Conservation (phyloP, 2,329 filamentous ascomycete genomes). For the Fusarium pilosicola region DNA sequence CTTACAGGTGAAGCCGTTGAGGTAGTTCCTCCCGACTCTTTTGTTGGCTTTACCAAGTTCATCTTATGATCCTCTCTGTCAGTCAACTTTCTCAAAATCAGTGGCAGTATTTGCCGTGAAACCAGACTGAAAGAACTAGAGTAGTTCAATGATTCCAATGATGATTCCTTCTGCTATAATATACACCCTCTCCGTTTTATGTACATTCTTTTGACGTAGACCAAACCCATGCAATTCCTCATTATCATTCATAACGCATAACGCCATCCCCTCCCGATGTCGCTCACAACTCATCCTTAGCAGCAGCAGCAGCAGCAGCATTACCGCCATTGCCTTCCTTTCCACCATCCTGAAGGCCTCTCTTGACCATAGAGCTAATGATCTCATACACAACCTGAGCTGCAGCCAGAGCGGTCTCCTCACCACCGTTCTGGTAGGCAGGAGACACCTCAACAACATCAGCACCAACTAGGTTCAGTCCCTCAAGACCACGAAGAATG, state of each 20-base stretch:
- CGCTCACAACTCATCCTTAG: conserved; percentile 51
- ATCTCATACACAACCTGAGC: conserved; percentile 89
- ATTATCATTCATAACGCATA: conserved; percentile 18
- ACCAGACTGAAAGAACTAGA: neutral
- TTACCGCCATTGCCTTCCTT: conserved; percentile 45
- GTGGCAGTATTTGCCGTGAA: neutral
- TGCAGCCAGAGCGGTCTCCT: conserved; percentile 83
- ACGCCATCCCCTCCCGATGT: neutral
- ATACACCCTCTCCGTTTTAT: neutral
- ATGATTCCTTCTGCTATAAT: neutral
- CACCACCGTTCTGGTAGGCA: conserved; percentile 81
- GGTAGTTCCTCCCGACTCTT: neutral
- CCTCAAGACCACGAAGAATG: conserved; percentile 83
- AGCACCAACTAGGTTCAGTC: conserved; percentile 85
- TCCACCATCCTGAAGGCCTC: conserved; percentile 51
- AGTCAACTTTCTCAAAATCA: neutral
- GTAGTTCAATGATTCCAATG: neutral
- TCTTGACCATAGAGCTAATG: conserved; percentile 79
- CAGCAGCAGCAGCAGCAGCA: conserved; percentile 15
- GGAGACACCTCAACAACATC: conserved; percentile 89
- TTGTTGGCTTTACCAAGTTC: neutral
- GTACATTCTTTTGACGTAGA: neutral
- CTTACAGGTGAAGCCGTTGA: neutral
- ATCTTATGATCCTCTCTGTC: neutral
- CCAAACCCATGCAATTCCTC: neutral